Base-by-base conservation (phyloP, 441 rosid species). In the Theobroma grandiflorum region DNA sequence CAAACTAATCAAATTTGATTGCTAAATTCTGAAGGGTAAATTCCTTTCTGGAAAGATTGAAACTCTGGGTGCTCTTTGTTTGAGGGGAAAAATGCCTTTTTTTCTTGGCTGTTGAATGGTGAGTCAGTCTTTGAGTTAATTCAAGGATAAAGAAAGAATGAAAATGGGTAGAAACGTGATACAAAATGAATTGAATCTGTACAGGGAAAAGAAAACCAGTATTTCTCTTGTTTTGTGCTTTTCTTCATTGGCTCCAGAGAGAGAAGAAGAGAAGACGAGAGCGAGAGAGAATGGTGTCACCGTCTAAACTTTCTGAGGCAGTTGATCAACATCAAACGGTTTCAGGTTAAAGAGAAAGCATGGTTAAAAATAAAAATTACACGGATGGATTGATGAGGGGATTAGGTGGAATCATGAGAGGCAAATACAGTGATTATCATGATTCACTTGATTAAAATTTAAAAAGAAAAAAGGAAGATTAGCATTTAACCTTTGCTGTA, bases 321-420 rank as follows among this genome's bases (percentile, higher is more conserved):
- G 77, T 47, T 82, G 87, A 83, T 85, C 65, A 73, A 67, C 57
- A 87, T 90, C 91, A 74, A 82, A 84, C 85, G 89, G 88, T 85
- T 85, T 72, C 26, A 37, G 55, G 57, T 66, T 47, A 66, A 83
- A 81, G 84, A 81, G 67, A 68, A 82, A 67, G 12, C 68, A 37
- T 35, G 43, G 10, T 35, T 35, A 8, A 67, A 42, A 42, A 20
- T 78, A 16, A 45, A 18, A 26, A 47, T 45, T 53, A 59, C 43
- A 63, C 42, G 61, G 81, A 83, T 80, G 70, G 86, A 22, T 59
- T 72, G 78, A 70, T 22, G 3, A 4, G 33, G 73, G 55, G 83
- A 83, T 83, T 81, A 42, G 82, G 84, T 82, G 78, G 82, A 80
- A 83, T 81, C 55, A 81, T 76, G 38, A 80, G 58, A 72, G 26